phyloP scores from a whole-genome alignment of 495 filamentous ascomycete species.

The Achaetomiella virescens region DNA sequence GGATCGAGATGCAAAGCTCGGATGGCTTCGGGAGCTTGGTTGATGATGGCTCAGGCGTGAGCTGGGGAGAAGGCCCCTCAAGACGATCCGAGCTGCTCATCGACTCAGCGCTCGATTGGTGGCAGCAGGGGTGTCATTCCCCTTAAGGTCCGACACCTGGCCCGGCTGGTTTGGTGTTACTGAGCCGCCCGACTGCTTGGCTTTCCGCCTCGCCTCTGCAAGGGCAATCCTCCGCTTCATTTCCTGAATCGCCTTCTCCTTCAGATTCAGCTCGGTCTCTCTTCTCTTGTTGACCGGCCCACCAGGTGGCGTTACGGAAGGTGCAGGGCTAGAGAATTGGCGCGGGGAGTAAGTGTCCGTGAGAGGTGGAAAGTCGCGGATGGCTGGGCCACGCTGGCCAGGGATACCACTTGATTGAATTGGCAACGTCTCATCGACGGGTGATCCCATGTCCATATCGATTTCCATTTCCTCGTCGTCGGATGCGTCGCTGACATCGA shows the following conservation, averaged over 20 bases:
- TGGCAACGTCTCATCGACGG: slow-evolving; percentile 31
- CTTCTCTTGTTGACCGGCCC: slow-evolving; percentile 9
- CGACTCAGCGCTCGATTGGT: not conserved
- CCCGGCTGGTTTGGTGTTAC: slow-evolving; percentile 23
- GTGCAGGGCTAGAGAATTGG: slow-evolving; percentile 34
- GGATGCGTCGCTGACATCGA: slow-evolving; percentile 64
- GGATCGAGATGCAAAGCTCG: slow-evolving; percentile 10
- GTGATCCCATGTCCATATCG: slow-evolving; percentile 47
- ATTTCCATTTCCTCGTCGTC: slow-evolving; percentile 46
- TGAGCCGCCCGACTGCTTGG: slow-evolving; percentile 25
- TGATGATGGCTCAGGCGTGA: slow-evolving; percentile 18
- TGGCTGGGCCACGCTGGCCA: slow-evolving; percentile 27
- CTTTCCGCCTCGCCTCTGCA: slow-evolving; percentile 57
- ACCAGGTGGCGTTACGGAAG: slow-evolving; percentile 36
- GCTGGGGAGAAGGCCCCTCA: slow-evolving; percentile 16
- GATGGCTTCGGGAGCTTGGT: slow-evolving; percentile 18
- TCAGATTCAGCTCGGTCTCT: slow-evolving; percentile 54
- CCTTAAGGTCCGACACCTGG: slow-evolving; percentile 33
- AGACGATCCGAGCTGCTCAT: slow-evolving; percentile 9
- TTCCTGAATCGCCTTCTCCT: slow-evolving; percentile 64
- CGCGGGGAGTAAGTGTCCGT: slow-evolving; percentile 33
- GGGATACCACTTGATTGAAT: slow-evolving; percentile 18
- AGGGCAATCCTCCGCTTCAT: slow-evolving; percentile 73
- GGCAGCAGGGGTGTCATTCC: slow-evolving; percentile 13
- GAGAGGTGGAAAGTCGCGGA: slow-evolving; percentile 43